Percentiles rank a stretch among this genome's conserved stretches.
These are phyloP conservation scores for Mycena filopes DNA, from an alignment of 768 basidiomycete genomes.

Conservation along the genomic window DNA sequence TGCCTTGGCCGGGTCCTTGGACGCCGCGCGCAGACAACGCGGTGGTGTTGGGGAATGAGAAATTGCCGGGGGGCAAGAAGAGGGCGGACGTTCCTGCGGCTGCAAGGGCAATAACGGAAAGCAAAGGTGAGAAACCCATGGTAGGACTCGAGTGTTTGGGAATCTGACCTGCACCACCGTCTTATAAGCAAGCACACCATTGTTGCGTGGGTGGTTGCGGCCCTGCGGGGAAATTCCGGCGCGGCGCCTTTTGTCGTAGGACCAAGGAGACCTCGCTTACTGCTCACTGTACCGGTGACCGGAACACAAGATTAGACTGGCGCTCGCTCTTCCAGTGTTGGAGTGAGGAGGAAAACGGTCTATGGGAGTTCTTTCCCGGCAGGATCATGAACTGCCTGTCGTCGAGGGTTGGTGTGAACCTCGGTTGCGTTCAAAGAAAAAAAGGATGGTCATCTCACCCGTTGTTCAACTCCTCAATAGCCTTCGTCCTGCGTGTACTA, in stretches of 20 bases:
- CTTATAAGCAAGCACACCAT: slow-evolving; percentile 1
- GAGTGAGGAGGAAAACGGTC: too few species aligned
- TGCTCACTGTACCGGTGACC: too few species aligned
- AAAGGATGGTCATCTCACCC: too few species aligned
- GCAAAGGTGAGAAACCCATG: slow-evolving; percentile 25
- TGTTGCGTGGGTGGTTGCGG: neutral
- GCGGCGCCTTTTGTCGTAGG: slow-evolving; percentile 30
- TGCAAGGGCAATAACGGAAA: slow-evolving; percentile 14
- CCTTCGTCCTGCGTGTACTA: too few species aligned
- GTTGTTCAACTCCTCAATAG: too few species aligned
- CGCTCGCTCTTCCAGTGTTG: too few species aligned
- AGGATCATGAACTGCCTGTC: too few species aligned
- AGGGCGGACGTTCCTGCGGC: slow-evolving; percentile 20
- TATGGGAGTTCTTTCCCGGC: too few species aligned
- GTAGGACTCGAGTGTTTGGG: neutral
- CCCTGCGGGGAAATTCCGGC: slow-evolving; percentile 13
- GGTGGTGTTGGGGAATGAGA: slow-evolving; percentile 1
- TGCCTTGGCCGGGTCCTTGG: slow-evolving; percentile 22
- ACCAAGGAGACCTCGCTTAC: too few species aligned
- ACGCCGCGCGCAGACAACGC: slow-evolving; percentile 22
- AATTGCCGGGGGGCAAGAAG: slow-evolving; percentile 15
- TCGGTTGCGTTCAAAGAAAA: too few species aligned
- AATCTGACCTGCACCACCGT: neutral
- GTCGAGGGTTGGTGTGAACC: too few species aligned
- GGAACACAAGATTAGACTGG: too few species aligned